Evolutionary conservation across 169 alveolate genomes (phyloP).

Genomic region (Plasmodium knowlesi): DNA sequence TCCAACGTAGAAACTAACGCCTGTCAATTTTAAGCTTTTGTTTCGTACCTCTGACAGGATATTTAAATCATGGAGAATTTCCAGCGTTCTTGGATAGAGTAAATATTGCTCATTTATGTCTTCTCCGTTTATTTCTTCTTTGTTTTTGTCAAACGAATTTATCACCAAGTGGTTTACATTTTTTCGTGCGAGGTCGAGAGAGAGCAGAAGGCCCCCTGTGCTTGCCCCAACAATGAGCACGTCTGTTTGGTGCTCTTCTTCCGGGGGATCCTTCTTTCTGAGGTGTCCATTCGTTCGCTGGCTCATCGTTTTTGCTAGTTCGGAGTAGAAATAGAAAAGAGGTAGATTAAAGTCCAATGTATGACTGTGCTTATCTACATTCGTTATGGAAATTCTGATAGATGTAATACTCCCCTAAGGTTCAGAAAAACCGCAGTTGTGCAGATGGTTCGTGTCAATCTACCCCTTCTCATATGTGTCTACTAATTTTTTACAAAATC

Average conservation of each 20-base stretch:
- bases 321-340: background rate
- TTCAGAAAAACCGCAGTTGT: background rate
- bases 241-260: conserved; percentile 14
- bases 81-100: conserved; percentile 47
- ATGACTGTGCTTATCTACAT: background rate
- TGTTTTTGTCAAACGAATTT: conserved; percentile 3
- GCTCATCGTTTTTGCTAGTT: background rate
- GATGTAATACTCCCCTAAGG: background rate
- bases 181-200: conserved; percentile 22
- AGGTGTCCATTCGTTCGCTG: background rate
- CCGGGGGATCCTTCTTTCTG: background rate
- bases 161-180: conserved; percentile 25
- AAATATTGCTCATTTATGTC: conserved; percentile 32
- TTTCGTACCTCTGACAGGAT: conserved; percentile 12
- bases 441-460: background rate
- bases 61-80: conserved; percentile 25
- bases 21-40: conserved; percentile 31
- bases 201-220: conserved; percentile 28
- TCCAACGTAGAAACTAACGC: conserved; percentile 23
- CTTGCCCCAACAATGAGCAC: conserved; percentile 33
- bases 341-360: background rate
- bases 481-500: background rate
- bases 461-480: background rate
- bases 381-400: background rate
- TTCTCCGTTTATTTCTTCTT: background rate